These are phyloP conservation scores for Cryoendolithus antarcticus DNA, from an alignment of 2,329 filamentous ascomycete genomes.

Conservation along the genomic window DNA sequence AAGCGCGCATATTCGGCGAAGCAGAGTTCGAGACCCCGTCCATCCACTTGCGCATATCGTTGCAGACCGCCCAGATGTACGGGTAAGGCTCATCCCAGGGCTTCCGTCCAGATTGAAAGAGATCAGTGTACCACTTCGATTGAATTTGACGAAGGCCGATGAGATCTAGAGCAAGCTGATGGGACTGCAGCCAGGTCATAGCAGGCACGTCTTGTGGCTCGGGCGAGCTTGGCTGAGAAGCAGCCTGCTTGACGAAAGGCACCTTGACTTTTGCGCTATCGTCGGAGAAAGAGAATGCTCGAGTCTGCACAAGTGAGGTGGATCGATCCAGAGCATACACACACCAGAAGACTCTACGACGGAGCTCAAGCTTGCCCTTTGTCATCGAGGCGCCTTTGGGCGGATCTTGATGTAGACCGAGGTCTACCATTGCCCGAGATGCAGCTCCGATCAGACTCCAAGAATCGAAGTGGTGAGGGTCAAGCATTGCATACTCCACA, in stretches of 20 bases:
- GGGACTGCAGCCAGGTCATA: conserved; percentile 39
- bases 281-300: conserved; percentile 88
- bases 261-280: conserved; percentile 73
- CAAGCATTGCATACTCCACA: conserved; percentile 79
- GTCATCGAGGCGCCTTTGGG: conserved; percentile 56
- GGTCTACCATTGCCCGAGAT: conserved; percentile 71
- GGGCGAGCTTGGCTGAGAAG: conserved; percentile 14
- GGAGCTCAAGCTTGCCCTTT: conserved; percentile 58
- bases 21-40: conserved; percentile 58
- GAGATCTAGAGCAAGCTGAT: conserved; percentile 61
- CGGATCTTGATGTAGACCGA: conserved; percentile 88
- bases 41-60: conserved; percentile 69
- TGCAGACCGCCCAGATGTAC: conserved; percentile 65
- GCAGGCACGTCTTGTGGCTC: conserved; percentile 15
- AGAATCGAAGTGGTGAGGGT: conserved; percentile 81
- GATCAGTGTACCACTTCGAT: conserved; percentile 77
- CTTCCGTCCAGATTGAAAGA: conserved; percentile 66
- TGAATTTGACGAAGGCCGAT: conserved; percentile 77
- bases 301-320: conserved; percentile 76
- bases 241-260: conserved; percentile 38
- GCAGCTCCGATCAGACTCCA: conserved; percentile 92
- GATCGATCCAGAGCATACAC: conserved; percentile 82
- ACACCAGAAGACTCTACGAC: conserved; percentile 78
- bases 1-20: conserved; percentile 52
- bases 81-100: conserved; percentile 56